Evolutionary conservation across 306 rosid species (phyloP), one percentile per base, ranked within the genome.

Genomic region (Rosa chinensis): DNA sequence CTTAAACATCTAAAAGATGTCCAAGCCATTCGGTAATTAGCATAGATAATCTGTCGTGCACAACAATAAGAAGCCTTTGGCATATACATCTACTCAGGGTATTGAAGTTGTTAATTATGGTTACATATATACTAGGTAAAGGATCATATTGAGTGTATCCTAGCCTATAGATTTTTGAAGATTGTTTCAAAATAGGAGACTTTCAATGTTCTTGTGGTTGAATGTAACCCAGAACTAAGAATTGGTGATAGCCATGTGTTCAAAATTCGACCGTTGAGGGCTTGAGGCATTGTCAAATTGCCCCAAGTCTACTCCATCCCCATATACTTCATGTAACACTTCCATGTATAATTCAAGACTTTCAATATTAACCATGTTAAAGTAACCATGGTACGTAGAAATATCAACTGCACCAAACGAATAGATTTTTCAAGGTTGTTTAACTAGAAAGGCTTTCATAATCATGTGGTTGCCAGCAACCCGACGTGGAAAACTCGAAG

Each of bases 401-500:
- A 9, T 35, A 52, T 50, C 44, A 1, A 20, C 23, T 16, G 32
- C 17, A 72, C 11, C 63, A 4, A 28, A 6, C 63, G 35, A 58
- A 58, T 58, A 58, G 32, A 58, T 21, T 58, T 73, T 20, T 47
- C 3, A 50, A 37, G 49, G 61, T 55, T 53, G 64, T 58, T 58
- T 28, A n/a, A n/a, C 32, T 40, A 20, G 5, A 1, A 1, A 44
- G 28, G 18, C 78, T 59, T 43, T 66, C 53, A 2, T 23, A 7
- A 21, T 56, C 55, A 21, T 13, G 70, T 75, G 70, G 78, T 44
- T 4, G 17, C 35, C 43, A 21, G 56, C 2, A 58, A 59, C 28
- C 32, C 48, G 14, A 55, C 53, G 84, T 55, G 79, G 79, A 12
- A 39, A 43, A 6, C 44, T 61, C 39, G 8, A 37, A 59, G n/a